Conservation (phyloP, 1,139 yeast species). For the Yamadazyma buinensis region DNA sequence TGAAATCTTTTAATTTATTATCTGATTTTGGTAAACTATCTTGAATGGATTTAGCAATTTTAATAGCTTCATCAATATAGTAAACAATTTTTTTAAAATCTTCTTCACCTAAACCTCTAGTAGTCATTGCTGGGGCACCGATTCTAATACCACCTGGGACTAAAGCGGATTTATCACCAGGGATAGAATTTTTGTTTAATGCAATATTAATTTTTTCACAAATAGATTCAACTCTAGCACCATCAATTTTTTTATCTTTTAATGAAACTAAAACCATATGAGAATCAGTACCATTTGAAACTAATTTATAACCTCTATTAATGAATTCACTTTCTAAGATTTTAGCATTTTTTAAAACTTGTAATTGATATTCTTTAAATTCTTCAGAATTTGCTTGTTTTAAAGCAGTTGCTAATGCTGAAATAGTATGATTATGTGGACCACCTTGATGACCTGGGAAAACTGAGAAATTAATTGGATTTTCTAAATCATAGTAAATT, state of each 20-base stretch:
- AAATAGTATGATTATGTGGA: slow-evolving; percentile 97
- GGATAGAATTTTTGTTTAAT: slow-evolving; percentile 93
- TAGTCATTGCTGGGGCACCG: slow-evolving; percentile 99
- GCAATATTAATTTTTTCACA: slow-evolving; percentile 96
- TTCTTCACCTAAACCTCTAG: slow-evolving; percentile 88
- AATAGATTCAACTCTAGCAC: slow-evolving; percentile 95
- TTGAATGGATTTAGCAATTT: slow-evolving; percentile 76
- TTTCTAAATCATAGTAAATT: slow-evolving; percentile 84
- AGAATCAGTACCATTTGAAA: slow-evolving; percentile 93
- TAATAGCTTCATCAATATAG: slow-evolving; percentile 81
- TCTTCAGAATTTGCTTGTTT: slow-evolving; percentile 93
- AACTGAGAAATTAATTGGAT: slow-evolving; percentile 93
- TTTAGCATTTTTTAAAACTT: slow-evolving; percentile 87
- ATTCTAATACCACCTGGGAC: slow-evolving; percentile 98
- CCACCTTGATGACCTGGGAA: slow-evolving; percentile 99
- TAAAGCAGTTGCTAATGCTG: slow-evolving; percentile 95
- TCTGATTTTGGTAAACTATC: slow-evolving; percentile 75
- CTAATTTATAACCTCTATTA: slow-evolving; percentile 72
- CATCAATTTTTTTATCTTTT: slow-evolving; percentile 88
- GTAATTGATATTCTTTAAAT: slow-evolving; percentile 84
- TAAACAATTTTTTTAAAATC: slow-evolving; percentile 81
- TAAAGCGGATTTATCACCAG: slow-evolving; percentile 96
- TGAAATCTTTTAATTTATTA: slow-evolving; percentile 92
- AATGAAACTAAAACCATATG: slow-evolving; percentile 91
- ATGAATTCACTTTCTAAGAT: slow-evolving; percentile 73